Percentiles rank a stretch among this genome's conserved stretches.
Evolutionary conservation across 768 basidiomycete genomes (phyloP).

Genomic region (Russula griseocarnosa): DNA sequence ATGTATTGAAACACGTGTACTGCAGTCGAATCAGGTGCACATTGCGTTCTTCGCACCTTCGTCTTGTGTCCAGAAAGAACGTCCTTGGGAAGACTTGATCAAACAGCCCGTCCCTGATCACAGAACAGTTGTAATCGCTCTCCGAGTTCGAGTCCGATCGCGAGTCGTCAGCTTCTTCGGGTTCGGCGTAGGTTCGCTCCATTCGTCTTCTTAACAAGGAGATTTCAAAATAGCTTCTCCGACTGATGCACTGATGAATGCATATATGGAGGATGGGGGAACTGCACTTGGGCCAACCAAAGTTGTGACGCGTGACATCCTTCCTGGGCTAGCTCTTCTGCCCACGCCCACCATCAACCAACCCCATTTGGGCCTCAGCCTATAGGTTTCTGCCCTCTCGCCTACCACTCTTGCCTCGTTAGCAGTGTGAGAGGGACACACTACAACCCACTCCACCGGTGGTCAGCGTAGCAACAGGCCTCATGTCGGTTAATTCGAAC

Average conservation of each 20-base stretch:
- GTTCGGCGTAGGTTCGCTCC: background rate
- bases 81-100: too few relatives aligned
- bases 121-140: background rate
- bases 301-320: constrained; percentile 7
- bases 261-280: background rate
- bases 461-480: too few relatives aligned
- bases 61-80: background rate
- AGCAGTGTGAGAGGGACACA: too few relatives aligned
- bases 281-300: background rate
- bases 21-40: background rate
- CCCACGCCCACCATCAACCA: too few relatives aligned
- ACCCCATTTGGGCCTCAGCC: too few relatives aligned
- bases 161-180: background rate
- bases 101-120: background rate
- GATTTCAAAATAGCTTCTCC: constrained; percentile 3
- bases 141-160: constrained; percentile 1
- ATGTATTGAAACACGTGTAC: background rate
- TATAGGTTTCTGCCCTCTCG: too few relatives aligned
- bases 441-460: too few relatives aligned
- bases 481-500: too few relatives aligned
- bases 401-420: too few relatives aligned
- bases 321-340: too few relatives aligned
- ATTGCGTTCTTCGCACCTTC: background rate
- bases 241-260: constrained; percentile 13
- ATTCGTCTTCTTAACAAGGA: background rate